These are phyloP conservation scores for Tieghemostelium lacteum DNA, from an alignment of 78 protist genomes.

Conservation along the genomic window DNA sequence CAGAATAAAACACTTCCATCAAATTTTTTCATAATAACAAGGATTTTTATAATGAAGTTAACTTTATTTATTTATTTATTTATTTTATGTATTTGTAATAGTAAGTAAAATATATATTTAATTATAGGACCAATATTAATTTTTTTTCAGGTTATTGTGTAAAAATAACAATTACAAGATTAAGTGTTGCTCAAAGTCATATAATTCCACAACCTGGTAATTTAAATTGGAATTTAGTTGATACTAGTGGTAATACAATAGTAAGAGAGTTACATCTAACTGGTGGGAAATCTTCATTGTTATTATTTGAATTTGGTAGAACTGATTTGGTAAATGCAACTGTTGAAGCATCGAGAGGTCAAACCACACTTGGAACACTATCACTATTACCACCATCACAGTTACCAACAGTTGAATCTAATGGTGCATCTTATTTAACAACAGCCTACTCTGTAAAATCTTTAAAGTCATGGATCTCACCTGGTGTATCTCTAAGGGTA, in stretches of 20 bases:
- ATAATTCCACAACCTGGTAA: not conserved
- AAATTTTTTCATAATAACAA: too few species aligned
- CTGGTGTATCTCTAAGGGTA: not conserved
- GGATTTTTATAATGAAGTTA: too few species aligned
- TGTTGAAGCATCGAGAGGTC: not conserved
- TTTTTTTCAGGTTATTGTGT: too few species aligned
- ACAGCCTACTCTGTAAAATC: not conserved
- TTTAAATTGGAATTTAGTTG: not conserved
- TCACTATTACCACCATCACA: conserved; percentile 13
- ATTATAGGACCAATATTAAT: too few species aligned
- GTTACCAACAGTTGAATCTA: conserved; percentile 23
- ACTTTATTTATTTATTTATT: too few species aligned
- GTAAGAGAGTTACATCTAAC: not conserved
- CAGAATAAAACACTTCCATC: too few species aligned
- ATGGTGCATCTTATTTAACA: conserved; percentile 8
- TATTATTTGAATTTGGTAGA: not conserved
- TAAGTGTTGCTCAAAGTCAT: conserved; percentile 22
- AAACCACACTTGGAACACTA: not conserved
- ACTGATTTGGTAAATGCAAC: not conserved
- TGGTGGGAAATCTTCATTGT: conserved; percentile 14
- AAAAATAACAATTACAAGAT: not conserved
- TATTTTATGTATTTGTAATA: too few species aligned
- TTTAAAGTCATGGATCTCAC: not conserved
- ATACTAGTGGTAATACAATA: too few species aligned
- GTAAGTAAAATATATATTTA: too few species aligned